Base-by-base conservation (phyloP, 2,329 filamentous ascomycete species). In the Cytospora paraplurivora region DNA sequence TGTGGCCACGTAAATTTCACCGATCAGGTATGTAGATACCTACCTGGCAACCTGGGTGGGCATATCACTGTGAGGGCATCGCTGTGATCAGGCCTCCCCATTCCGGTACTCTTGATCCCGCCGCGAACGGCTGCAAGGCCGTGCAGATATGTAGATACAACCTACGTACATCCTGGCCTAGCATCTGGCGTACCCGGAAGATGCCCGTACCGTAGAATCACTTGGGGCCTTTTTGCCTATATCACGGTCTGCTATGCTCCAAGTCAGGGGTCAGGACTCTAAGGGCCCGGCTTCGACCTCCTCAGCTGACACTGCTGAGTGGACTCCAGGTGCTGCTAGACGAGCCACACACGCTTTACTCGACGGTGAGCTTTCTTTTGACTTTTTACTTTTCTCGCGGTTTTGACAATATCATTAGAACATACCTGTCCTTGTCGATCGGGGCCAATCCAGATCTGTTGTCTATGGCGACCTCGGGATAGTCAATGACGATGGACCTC, bases 231-330 rank as follows among this genome's bases (percentile, higher is more conserved):
- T 35, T 44, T 35, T 54, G 47, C 44, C 34, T 54, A 41, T 15
- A 41, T 41, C 5, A 38, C 10, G 1, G 12, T 15, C 11, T 38
- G 37, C 37, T 15, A 15, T 59, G 32, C 57, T 27, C 47, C 57
- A 44, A 34, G 59, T 35, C 59, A 55, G 51, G 57, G 49, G 38
- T 49, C 21, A 50, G 12, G 55, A 41, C 47, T 52, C 51, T 37
- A 38, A 63, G 56, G 44, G 53, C 56, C 27, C 56, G 51, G 55
- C 60, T 63, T 59, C 56, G 59, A 47, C 56, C 47, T 65, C 64
- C 47, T 65, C 64, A 63, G 60, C 60, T 66, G 64, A 54, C 60
- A 63, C 64, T 65, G 2, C 27, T 27, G 27, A 27, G 27, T 27
- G 27, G 27, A 27, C 27, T 27, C 27, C 27, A 27, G 27, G 27